These are phyloP conservation scores for Aspergillus fumigatus DNA, from an alignment of 2,329 filamentous ascomycete genomes.

Conservation along the genomic window DNA sequence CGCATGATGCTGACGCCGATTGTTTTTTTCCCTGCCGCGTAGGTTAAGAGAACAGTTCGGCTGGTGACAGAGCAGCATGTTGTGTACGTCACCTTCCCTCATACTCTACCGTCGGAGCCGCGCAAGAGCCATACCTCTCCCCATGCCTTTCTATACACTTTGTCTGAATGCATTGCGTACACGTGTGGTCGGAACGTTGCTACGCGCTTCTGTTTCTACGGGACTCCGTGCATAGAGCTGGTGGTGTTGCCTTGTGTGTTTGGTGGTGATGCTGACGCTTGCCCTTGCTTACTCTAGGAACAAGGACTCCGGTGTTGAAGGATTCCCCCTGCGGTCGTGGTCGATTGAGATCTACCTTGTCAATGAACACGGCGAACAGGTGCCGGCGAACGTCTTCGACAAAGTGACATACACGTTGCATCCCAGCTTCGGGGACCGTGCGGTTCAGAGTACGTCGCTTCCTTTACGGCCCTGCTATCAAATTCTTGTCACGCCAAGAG, in stretches of 20 bases:
- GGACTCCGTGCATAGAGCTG: neutral
- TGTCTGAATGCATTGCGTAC: neutral
- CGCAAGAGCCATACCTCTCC: neutral
- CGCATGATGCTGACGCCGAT: conserved; percentile 20
- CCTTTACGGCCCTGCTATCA: neutral
- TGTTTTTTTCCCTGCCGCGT: conserved; percentile 4
- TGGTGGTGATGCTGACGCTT: conserved; percentile 1
- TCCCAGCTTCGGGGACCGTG: conserved; percentile 79
- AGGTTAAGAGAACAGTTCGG: conserved; percentile 83
- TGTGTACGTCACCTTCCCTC: conserved; percentile 59
- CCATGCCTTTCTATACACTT: conserved; percentile 1
- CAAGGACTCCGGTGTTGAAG: conserved; percentile 75
- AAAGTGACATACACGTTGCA: conserved; percentile 92
- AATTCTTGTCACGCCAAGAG: neutral
- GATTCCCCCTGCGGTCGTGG: conserved; percentile 92
- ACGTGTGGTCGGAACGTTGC: neutral
- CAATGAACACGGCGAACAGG: conserved; percentile 79
- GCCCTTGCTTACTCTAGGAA: conserved; percentile 49
- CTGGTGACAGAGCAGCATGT: conserved; percentile 87
- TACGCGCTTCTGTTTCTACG: neutral
- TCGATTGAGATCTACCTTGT: conserved; percentile 79
- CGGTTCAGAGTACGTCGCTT: conserved; percentile 67
- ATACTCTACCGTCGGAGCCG: neutral
- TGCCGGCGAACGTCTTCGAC: conserved; percentile 79
- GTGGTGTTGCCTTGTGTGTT: neutral